A percentile compares a stretch with the other conserved stretches of the same genome.
These are phyloP conservation scores for Tricholoma terreum DNA, from an alignment of 768 basidiomycete genomes.

Conservation along the genomic window DNA sequence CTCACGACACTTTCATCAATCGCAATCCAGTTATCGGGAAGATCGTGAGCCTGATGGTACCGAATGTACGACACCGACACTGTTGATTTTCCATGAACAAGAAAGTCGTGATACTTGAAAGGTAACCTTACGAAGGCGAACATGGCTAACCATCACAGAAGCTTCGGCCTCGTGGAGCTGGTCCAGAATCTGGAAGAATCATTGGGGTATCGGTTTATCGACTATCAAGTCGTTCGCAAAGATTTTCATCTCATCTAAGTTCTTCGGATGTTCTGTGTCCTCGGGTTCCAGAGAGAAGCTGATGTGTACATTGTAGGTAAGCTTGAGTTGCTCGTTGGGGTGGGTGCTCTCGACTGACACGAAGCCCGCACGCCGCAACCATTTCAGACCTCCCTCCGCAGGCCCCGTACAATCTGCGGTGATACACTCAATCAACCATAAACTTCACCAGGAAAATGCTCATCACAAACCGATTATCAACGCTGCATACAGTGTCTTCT, in stretches of 20 bases:
- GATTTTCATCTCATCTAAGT: conserved; percentile 14
- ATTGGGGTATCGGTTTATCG: conserved; percentile 22
- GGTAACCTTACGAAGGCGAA: conserved; percentile 16
- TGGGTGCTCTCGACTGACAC: neutral
- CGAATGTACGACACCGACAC: conserved; percentile 22
- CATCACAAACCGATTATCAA: neutral
- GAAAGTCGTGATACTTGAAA: neutral
- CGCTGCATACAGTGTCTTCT: neutral
- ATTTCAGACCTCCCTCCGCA: conserved; percentile 22
- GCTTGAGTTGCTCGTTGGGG: neutral
- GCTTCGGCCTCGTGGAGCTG: conserved; percentile 25
- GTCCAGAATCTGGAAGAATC: conserved; percentile 25
- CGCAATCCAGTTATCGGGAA: conserved; percentile 33
- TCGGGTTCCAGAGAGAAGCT: conserved; percentile 2
- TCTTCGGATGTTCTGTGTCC: conserved; percentile 7
- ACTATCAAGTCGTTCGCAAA: conserved; percentile 10
- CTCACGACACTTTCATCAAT: conserved; percentile 33
- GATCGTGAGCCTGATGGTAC: conserved; percentile 23
- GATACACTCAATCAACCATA: neutral
- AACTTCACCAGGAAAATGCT: no score
- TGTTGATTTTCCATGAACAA: neutral
- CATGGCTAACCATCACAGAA: conserved; percentile 1
- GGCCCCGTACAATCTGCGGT: conserved; percentile 30
- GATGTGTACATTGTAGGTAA: neutral
- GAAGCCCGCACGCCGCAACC: conserved; percentile 23